These are phyloP conservation scores for Lotmaria passim DNA, from an alignment of 208 protist genomes.

Conservation along the genomic window DNA sequence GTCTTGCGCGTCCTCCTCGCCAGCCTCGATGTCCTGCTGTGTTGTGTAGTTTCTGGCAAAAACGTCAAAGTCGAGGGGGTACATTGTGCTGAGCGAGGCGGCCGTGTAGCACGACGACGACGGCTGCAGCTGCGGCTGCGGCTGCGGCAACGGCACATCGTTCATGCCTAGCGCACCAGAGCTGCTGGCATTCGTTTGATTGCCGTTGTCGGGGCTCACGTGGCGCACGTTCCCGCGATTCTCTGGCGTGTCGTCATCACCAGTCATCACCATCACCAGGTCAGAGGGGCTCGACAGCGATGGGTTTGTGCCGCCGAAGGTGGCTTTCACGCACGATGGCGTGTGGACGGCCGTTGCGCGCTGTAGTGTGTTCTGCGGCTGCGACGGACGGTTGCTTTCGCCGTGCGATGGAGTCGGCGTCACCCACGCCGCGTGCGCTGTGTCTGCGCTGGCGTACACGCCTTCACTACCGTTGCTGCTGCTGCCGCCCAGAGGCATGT, in stretches of 20 bases:
- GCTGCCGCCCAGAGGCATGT: neutral
- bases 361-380: too few relatives aligned
- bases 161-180: too few relatives aligned
- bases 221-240: neutral
- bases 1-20: constrained; percentile 44
- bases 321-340: constrained; percentile 26
- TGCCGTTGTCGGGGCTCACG: too few relatives aligned
- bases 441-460: too few relatives aligned
- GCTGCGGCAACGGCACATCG: neutral
- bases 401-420: neutral
- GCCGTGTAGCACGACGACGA: neutral
- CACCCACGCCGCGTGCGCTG: too few relatives aligned
- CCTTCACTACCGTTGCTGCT: too few relatives aligned
- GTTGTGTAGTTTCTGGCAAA: constrained; percentile 42
- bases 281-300: neutral
- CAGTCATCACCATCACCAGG: constrained; percentile 29
- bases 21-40: constrained; percentile 22
- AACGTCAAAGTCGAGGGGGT: constrained; percentile 69
- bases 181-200: too few relatives aligned
- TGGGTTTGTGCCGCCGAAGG: constrained; percentile 2
- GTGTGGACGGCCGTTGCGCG: too few relatives aligned
- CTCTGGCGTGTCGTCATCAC: constrained; percentile 17
- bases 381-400: neutral
- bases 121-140: neutral
- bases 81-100: constrained; percentile 43